phyloP scores from a whole-genome alignment of 139 green algal genomes.

The Prasinococcaceae sp. region DNA sequence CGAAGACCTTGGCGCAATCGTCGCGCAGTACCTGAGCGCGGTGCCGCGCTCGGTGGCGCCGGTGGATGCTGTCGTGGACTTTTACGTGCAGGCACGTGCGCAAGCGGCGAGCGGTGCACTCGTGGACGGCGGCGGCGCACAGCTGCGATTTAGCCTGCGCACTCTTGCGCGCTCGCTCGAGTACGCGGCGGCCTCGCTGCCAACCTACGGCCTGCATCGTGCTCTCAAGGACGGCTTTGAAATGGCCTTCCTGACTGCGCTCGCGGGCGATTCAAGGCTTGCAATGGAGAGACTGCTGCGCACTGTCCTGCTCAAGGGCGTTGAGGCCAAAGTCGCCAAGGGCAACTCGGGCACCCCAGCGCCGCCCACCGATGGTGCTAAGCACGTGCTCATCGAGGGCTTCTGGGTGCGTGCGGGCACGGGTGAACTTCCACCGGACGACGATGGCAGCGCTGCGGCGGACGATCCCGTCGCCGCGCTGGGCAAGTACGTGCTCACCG shows the following conservation, averaged over 20 bases:
- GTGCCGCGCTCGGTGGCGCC: conserved; percentile 20
- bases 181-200: conserved; percentile 51
- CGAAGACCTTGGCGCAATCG: conserved; percentile 69
- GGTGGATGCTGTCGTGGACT: conserved; percentile 72
- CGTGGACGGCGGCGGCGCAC: too few relatives aligned
- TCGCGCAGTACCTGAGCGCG: conserved; percentile 48
- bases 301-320: conserved; percentile 35
- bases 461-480: background rate
- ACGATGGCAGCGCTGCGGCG: background rate
- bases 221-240: conserved; percentile 77
- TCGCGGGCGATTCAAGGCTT: conserved; percentile 19
- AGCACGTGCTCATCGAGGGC: conserved; percentile 72
- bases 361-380: conserved; percentile 4
- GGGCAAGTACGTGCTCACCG: conserved; percentile 68
- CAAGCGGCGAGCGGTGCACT: conserved; percentile 40
- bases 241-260: conserved; percentile 88
- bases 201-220: conserved; percentile 71
- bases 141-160: conserved; percentile 91
- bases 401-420: conserved; percentile 81
- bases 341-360: conserved; percentile 17
- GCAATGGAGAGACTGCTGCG: conserved; percentile 54
- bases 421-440: conserved; percentile 1
- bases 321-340: conserved; percentile 34
- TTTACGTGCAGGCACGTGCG: conserved; percentile 69
- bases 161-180: conserved; percentile 80